These are phyloP conservation scores for Diaporthe citriasiana DNA, from an alignment of 2,329 filamentous ascomycete species.

Conservation along the genomic window DNA sequence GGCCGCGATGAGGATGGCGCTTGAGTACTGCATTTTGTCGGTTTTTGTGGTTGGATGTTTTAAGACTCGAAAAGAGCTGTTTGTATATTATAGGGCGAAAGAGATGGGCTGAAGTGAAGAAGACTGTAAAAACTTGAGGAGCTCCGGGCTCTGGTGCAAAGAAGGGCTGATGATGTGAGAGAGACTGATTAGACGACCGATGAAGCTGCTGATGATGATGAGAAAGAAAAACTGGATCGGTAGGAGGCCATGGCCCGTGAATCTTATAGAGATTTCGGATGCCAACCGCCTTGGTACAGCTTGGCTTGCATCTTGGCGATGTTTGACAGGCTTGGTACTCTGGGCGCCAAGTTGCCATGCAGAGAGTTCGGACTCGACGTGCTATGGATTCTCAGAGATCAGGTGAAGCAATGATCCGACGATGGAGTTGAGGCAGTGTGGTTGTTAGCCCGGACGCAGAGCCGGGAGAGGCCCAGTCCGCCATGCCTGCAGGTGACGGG, in stretches of 20 bases:
- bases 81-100: neutral
- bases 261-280: conserved; percentile 42
- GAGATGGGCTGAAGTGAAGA: conserved; percentile 3
- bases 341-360: conserved; percentile 30
- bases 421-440: conserved; percentile 35
- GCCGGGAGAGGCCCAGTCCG: conserved; percentile 24
- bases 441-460: conserved; percentile 1
- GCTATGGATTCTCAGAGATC: conserved; percentile 40
- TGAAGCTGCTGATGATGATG: conserved; percentile 41
- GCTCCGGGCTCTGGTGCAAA: conserved; percentile 39
- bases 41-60: neutral
- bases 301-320: conserved; percentile 37
- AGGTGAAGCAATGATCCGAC: conserved; percentile 45
- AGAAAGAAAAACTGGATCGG: neutral
- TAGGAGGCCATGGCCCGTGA: conserved; percentile 21
- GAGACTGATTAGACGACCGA: conserved; percentile 38
- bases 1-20: conserved; percentile 62
- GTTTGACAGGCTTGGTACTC: conserved; percentile 30
- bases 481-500: conserved; percentile 23
- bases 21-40: conserved; percentile 48
- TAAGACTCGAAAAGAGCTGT: neutral
- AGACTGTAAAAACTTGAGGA: conserved; percentile 22
- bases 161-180: conserved; percentile 35
- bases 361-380: neutral
- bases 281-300: conserved; percentile 33